Percentiles rank a stretch among this genome's conserved stretches.
Evolutionary conservation across 2,329 filamentous ascomycete species (phyloP).

Genomic region (Fusarium brachygibbosum): DNA sequence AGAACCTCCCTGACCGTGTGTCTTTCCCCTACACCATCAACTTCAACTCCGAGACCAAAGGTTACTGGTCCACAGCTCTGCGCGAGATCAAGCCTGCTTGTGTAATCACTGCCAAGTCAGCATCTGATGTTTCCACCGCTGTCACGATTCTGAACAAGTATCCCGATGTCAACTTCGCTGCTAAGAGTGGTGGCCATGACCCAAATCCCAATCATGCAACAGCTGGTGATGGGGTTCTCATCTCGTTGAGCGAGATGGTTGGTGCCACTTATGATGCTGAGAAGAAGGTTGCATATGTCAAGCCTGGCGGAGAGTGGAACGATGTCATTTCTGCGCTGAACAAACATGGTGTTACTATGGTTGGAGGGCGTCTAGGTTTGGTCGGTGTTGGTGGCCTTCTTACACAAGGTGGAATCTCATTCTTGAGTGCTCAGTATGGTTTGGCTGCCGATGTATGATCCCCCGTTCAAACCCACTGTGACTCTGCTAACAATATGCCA

Average conservation of each 20-base stretch:
- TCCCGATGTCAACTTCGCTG: conserved; percentile 24
- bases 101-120: conserved; percentile 5
- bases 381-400: conserved; percentile 32
- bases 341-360: conserved; percentile 12
- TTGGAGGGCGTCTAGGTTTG: conserved; percentile 17
- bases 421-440: conserved; percentile 27
- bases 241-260: conserved; percentile 19
- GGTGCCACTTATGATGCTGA: conserved; percentile 15
- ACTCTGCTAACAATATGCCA: not conserved
- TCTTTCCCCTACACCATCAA: conserved; percentile 4
- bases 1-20: not conserved
- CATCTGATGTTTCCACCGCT: conserved; percentile 6
- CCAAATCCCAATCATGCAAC: conserved; percentile 23
- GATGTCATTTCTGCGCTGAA: conserved; percentile 14
- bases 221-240: conserved; percentile 14
- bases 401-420: conserved; percentile 19
- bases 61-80: conserved; percentile 20
- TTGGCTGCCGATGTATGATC: conserved; percentile 27
- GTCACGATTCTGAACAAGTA: conserved; percentile 31
- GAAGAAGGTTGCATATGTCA: conserved; percentile 24
- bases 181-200: conserved; percentile 27
- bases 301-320: conserved; percentile 35
- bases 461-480: rapidly evolving
- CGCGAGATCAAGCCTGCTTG: conserved; percentile 23
- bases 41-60: not conserved